These are phyloP conservation scores for Monotropa hypopitys DNA, from an alignment of 179 eudicot species.

Conservation along the genomic window DNA sequence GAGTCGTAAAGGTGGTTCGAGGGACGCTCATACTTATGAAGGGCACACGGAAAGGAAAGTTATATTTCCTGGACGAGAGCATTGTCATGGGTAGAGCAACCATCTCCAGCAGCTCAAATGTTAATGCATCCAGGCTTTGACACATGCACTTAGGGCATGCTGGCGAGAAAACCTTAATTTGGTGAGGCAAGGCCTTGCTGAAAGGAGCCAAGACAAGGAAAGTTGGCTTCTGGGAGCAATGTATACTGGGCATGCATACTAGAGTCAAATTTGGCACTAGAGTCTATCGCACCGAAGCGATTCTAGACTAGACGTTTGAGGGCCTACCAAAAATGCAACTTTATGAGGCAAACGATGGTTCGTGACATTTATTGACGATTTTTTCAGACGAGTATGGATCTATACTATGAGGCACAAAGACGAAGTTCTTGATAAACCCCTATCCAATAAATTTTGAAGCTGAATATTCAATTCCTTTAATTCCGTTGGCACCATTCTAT, in stretches of 20 bases:
- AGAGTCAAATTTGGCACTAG: neutral
- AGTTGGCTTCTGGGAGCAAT: neutral
- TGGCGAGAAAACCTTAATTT: neutral
- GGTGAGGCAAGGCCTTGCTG: neutral
- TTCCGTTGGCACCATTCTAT: too few species aligned
- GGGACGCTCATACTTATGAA: neutral
- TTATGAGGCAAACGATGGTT: neutral
- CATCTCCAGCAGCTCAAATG: neutral
- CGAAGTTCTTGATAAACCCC: too few species aligned
- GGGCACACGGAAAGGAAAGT: neutral
- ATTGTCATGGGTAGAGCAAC: neutral
- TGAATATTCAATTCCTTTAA: too few species aligned
- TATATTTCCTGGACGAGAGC: too few species aligned
- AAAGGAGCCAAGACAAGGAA: neutral
- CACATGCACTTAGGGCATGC: neutral
- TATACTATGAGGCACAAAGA: neutral
- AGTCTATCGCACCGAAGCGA: too few species aligned
- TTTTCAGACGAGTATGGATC: neutral
- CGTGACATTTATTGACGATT: conserved; percentile 1
- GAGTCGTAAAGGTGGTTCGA: too few species aligned
- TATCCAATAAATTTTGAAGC: too few species aligned
- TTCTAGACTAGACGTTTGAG: too few species aligned
- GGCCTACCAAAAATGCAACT: neutral
- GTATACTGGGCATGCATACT: neutral
- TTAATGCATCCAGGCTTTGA: neutral